phyloP scores from a whole-genome alignment of 345 rosid genomes.

The Boechera retrofracta region DNA sequence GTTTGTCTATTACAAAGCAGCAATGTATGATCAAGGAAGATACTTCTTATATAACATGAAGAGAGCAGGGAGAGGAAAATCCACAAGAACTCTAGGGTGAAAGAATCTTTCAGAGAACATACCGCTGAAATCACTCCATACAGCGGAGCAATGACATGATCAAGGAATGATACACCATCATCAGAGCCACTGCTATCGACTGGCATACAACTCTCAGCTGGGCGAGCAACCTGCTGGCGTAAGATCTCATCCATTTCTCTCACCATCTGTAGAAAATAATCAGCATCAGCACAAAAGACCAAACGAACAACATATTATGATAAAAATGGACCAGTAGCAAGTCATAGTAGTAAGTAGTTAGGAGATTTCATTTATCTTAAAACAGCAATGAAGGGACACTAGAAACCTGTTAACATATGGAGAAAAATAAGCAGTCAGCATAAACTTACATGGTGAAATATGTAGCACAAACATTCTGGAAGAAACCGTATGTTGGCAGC shows the following conservation, averaged over 20 bases:
- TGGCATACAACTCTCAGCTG: slow-evolving; percentile 78
- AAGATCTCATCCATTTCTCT: slow-evolving; percentile 91
- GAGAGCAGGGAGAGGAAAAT: slow-evolving; percentile 13
- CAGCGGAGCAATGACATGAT: slow-evolving; percentile 78
- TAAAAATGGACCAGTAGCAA: slow-evolving; percentile 6
- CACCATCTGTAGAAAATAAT: slow-evolving; percentile 65
- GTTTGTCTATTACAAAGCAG: slow-evolving; percentile 25
- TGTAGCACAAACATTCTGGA: slow-evolving; percentile 95
- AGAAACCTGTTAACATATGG: slow-evolving; percentile 17
- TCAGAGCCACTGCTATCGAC: slow-evolving; percentile 68
- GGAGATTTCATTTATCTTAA: slow-evolving; percentile 19
- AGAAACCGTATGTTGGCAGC: slow-evolving; percentile 85
- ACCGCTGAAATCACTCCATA: slow-evolving; percentile 90
- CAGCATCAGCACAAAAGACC: slow-evolving; percentile 21
- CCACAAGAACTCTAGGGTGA: slow-evolving; percentile 6
- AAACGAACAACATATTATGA: not conserved
- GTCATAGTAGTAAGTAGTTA: slow-evolving; percentile 12
- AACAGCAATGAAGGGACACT: slow-evolving; percentile 4
- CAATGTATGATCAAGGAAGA: slow-evolving; percentile 20
- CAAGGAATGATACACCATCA: slow-evolving; percentile 75
- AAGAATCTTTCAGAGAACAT: slow-evolving; percentile 44
- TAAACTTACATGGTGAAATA: slow-evolving; percentile 87
- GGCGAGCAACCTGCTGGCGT: slow-evolving; percentile 73
- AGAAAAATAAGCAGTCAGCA: slow-evolving; percentile 27
- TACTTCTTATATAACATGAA: slow-evolving; percentile 15